phyloP scores from a whole-genome alignment of 148 eudicot species.

The Fagopyrum tataricum region DNA sequence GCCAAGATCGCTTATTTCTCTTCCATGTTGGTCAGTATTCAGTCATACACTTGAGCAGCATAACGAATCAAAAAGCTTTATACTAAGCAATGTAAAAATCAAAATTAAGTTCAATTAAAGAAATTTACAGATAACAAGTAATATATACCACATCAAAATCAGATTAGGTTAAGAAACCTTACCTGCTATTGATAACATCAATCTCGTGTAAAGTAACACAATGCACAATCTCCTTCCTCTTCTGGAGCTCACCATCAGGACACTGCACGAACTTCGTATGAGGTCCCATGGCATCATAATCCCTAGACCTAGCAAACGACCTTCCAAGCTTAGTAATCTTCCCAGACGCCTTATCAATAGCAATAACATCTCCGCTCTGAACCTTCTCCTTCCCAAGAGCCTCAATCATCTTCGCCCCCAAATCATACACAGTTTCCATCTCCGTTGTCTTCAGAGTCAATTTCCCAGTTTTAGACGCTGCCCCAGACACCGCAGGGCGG shows the following conservation, averaged over 20 bases:
- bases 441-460: constrained; percentile 88
- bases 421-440: constrained; percentile 92
- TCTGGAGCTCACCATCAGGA: constrained; percentile 98
- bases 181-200: constrained; percentile 99
- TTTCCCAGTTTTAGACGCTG: constrained; percentile 75
- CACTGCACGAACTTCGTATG: constrained; percentile 91
- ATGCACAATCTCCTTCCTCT: constrained; percentile 94
- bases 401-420: constrained; percentile 94
- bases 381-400: constrained; percentile 85
- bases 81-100: neutral
- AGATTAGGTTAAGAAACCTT: neutral
- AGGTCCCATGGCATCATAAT: constrained; percentile 87
- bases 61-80: neutral
- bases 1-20: neutral
- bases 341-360: constrained; percentile 80
- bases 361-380: constrained; percentile 94
- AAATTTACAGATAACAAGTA: neutral
- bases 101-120: neutral
- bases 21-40: neutral
- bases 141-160: neutral
- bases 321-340: constrained; percentile 86
- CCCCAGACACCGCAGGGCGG: constrained; percentile 62
- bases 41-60: neutral
- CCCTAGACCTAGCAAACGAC: constrained; percentile 87
- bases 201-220: constrained; percentile 94